A percentile compares a stretch with the other conserved stretches of the same genome.
phyloP scores from a whole-genome alignment of 495 filamentous ascomycete species.

The Aspergillus olivimuriae region DNA sequence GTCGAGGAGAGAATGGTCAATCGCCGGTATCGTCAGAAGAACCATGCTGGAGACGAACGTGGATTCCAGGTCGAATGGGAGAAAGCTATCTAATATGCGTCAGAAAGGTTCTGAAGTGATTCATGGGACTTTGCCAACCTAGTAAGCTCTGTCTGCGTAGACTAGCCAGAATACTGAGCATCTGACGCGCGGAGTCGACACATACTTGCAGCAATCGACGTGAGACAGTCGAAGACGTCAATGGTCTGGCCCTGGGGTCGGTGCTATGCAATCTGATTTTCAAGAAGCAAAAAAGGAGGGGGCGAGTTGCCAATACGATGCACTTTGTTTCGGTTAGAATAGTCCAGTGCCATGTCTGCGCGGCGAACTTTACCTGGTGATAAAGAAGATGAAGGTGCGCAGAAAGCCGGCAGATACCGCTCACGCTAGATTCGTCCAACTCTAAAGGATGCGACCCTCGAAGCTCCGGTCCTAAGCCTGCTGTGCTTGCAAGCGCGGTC shows the following conservation, averaged over 20 bases:
- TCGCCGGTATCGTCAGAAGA: constrained; percentile 28
- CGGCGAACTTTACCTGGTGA: constrained; percentile 34
- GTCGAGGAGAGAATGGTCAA: constrained; percentile 23
- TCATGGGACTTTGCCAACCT: too few species aligned
- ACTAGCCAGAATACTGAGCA: constrained; percentile 30
- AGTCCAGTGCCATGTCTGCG: too few species aligned
- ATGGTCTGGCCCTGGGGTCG: constrained; percentile 14
- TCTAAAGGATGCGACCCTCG: constrained; percentile 27
- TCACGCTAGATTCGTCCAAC: constrained; percentile 22
- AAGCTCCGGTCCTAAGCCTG: constrained; percentile 31
- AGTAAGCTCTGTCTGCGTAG: constrained; percentile 35
- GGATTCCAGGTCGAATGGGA: constrained; percentile 40
- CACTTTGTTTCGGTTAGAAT: too few species aligned
- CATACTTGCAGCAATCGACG: constrained; percentile 34
- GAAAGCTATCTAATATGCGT: constrained; percentile 39
- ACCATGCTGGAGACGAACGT: constrained; percentile 33
- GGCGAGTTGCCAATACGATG: constrained; percentile 36
- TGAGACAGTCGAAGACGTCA: constrained; percentile 26
- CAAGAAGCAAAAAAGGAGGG: constrained; percentile 32
- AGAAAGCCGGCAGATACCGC: constrained; percentile 32
- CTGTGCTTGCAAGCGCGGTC: constrained; percentile 31
- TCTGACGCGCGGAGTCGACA: constrained; percentile 36
- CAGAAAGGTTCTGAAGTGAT: too few species aligned
- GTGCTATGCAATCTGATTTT: constrained; percentile 30
- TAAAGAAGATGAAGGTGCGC: constrained; percentile 40